Evolutionary conservation across 768 basidiomycete species (phyloP).

Genomic region (Pilatotrama ljubarskyi): DNA sequence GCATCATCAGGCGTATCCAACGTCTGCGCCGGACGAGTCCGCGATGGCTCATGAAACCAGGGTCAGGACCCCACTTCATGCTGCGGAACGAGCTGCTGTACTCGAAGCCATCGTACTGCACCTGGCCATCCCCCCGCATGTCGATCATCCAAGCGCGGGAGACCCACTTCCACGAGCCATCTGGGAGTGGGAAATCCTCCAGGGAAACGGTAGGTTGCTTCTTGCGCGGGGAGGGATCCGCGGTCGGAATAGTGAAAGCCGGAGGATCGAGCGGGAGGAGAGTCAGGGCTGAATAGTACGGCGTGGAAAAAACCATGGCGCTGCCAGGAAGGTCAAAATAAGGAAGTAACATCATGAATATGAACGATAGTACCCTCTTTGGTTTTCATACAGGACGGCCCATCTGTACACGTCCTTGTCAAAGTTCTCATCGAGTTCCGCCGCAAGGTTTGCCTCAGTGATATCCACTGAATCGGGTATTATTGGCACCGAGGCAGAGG

Average conservation of each 20-base stretch:
- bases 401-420: constrained; percentile 64
- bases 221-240: constrained; percentile 33
- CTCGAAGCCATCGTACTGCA: constrained; percentile 83
- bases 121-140: constrained; percentile 79
- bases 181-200: constrained; percentile 68
- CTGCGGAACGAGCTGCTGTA: constrained; percentile 79
- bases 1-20: constrained; percentile 87
- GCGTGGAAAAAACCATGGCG: constrained; percentile 68
- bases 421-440: constrained; percentile 21
- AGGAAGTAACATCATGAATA: neutral
- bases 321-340: constrained; percentile 29
- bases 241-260: constrained; percentile 63
- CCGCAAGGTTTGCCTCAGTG: neutral
- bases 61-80: constrained; percentile 63
- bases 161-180: constrained; percentile 82
- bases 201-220: constrained; percentile 59
- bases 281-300: constrained; percentile 68
- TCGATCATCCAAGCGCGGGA: constrained; percentile 85
- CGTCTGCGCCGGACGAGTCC: constrained; percentile 76
- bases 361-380: constrained; percentile 60
- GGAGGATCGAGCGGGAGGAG: constrained; percentile 73
- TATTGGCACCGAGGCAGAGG: neutral
- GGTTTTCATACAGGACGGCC: constrained; percentile 82
- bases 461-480: constrained; percentile 8
- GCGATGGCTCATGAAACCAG: constrained; percentile 60